Conservation (phyloP, 192 early-diverging fungal species). For the Rhizoclosmatium sp. region DNA sequence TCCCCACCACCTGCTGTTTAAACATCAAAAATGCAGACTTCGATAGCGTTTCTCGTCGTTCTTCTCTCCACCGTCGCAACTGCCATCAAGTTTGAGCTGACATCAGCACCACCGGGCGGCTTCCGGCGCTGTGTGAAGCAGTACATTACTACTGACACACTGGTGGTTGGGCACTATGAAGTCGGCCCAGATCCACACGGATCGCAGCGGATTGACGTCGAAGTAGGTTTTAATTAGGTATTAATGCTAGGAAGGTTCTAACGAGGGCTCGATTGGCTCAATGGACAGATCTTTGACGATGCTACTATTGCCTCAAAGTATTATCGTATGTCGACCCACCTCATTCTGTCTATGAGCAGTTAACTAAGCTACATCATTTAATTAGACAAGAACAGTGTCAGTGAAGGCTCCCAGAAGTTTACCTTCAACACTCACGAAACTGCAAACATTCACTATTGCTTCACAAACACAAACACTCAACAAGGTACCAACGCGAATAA, state of each 20-base stretch:
- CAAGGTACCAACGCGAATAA: conserved; percentile 16
- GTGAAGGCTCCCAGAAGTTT: conserved; percentile 70
- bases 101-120: conserved; percentile 52
- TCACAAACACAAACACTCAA: conserved; percentile 61
- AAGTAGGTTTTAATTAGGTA: conserved; percentile 54
- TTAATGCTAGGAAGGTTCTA: not conserved
- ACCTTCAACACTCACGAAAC: conserved; percentile 88
- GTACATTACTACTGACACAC: conserved; percentile 72
- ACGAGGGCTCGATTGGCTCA: not conserved
- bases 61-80: not conserved
- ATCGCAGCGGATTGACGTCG: conserved; percentile 74
- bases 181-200: conserved; percentile 46
- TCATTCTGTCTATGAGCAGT: not conserved
- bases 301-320: conserved; percentile 74
- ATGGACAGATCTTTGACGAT: conserved; percentile 75
- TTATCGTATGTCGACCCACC: conserved; percentile 39
- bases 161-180: conserved; percentile 75
- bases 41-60: not conserved
- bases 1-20: no score
- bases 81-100: conserved; percentile 86
- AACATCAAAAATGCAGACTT: no score
- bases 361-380: not conserved
- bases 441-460: conserved; percentile 85
- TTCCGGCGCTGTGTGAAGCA: conserved; percentile 77
- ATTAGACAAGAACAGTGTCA: conserved; percentile 60